Evolutionary conservation across 208 protist genomes (phyloP).

Genomic region (Lotmaria passim): DNA sequence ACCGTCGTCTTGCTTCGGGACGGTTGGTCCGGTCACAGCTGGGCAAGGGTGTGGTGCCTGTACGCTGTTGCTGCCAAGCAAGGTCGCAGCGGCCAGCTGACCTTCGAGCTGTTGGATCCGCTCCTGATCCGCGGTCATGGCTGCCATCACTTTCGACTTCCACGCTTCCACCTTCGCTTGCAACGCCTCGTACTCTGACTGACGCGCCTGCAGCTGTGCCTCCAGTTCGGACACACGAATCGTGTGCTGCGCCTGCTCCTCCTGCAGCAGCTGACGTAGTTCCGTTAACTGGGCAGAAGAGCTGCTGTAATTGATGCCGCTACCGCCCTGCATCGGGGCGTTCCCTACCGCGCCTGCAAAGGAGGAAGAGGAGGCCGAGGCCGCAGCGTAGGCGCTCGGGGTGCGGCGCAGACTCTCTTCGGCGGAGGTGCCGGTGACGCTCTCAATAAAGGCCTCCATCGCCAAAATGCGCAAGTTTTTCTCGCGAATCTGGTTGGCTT

Average conservation of each 20-base stretch:
- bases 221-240: slow-evolving; percentile 43
- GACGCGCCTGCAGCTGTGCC: slow-evolving; percentile 31
- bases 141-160: slow-evolving; percentile 43
- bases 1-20: neutral
- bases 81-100: slow-evolving; percentile 1
- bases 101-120: slow-evolving; percentile 31
- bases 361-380: neutral
- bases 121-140: slow-evolving; percentile 36
- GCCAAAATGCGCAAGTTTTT: slow-evolving; percentile 55
- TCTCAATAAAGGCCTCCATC: slow-evolving; percentile 55
- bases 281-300: slow-evolving; percentile 17
- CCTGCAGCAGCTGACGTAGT: slow-evolving; percentile 36
- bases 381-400: neutral
- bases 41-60: neutral
- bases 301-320: neutral
- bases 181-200: slow-evolving; percentile 31
- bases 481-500: slow-evolving; percentile 53
- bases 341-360: neutral
- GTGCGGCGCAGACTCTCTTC: slow-evolving; percentile 19
- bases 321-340: neutral
- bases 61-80: neutral
- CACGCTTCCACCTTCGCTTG: slow-evolving; percentile 45
- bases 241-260: slow-evolving; percentile 38
- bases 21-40: neutral
- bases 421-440: slow-evolving; percentile 32